These are phyloP conservation scores for Plectosphaerella cucumerina DNA, from an alignment of 2,329 filamentous ascomycete species.

Conservation along the genomic window DNA sequence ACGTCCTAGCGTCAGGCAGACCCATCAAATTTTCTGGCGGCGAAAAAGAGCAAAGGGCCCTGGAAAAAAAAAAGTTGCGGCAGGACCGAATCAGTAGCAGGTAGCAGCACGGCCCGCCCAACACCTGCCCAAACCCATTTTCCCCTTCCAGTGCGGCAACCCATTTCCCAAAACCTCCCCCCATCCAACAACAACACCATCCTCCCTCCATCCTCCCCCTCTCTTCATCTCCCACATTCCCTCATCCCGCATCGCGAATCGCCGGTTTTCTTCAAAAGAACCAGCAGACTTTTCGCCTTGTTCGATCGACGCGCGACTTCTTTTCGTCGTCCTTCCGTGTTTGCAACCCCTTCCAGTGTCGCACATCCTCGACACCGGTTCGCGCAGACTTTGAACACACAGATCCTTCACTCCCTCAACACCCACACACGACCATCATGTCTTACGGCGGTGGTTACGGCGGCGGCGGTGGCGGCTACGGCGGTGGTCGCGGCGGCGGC, in stretches of 20 bases:
- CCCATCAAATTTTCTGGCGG: constrained; percentile 6
- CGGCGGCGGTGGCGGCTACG: constrained; percentile 20
- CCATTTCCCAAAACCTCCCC: constrained; percentile 6
- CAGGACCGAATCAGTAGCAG: not conserved
- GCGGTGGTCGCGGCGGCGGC: constrained; percentile 21
- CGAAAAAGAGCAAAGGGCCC: not conserved
- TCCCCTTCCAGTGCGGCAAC: constrained; percentile 7
- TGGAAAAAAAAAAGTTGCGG: constrained; percentile 1
- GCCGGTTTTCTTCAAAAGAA: not conserved
- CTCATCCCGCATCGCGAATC: constrained; percentile 7
- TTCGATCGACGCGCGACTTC: not conserved
- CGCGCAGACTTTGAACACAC: constrained; percentile 1
- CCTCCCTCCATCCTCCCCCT: constrained; percentile 4
- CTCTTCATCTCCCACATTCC: constrained; percentile 1
- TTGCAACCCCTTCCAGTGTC: constrained; percentile 2
- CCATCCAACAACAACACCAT: constrained; percentile 5
- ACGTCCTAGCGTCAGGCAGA: not conserved
- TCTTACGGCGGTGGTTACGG: constrained; percentile 35
- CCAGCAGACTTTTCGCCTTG: not conserved
- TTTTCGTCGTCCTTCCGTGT: constrained; percentile 1
- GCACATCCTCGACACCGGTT: constrained; percentile 8
- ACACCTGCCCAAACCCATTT: constrained; percentile 10
- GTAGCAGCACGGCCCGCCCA: not conserved
- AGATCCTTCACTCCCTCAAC: not conserved
- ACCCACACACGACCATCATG: constrained; percentile 29